Evolutionary conservation across 768 basidiomycete species (phyloP).

Genomic region (Stropharia rugosoannulata): DNA sequence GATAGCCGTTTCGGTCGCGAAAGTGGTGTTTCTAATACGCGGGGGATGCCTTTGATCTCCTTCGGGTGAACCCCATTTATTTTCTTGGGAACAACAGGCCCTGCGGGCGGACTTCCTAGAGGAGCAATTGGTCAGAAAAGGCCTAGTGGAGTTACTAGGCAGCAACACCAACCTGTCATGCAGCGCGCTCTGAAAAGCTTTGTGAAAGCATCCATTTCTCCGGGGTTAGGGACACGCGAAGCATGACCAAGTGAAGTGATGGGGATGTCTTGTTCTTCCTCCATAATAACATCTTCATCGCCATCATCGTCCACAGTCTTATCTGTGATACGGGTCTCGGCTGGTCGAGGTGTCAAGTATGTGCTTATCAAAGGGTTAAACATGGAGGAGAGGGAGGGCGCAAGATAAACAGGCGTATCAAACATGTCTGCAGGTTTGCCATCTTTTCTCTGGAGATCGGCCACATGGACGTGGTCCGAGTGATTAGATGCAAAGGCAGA

Average conservation of each 20-base stretch:
- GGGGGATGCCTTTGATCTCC: conserved; percentile 1
- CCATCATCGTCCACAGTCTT: conserved; percentile 22
- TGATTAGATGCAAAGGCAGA: conserved; percentile 54
- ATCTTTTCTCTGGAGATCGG: conserved; percentile 7
- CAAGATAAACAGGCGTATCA: conserved; percentile 70
- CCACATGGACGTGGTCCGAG: conserved; percentile 23
- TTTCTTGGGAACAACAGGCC: conserved; percentile 16
- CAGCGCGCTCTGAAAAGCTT: conserved; percentile 59
- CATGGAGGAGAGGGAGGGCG: conserved; percentile 70
- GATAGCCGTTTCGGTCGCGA: conserved; percentile 6
- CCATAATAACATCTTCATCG: conserved; percentile 47
- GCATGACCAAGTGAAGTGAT: conserved; percentile 9
- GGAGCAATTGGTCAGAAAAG: not conserved
- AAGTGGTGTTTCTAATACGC: not conserved
- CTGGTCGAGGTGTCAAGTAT: conserved; percentile 29
- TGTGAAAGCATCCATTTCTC: conserved; percentile 60
- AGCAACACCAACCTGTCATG: conserved; percentile 34
- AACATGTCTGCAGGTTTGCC: conserved; percentile 44
- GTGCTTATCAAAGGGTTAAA: conserved; percentile 56
- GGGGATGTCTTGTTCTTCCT: conserved; percentile 30
- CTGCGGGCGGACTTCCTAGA: conserved; percentile 7
- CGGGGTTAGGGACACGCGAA: conserved; percentile 40
- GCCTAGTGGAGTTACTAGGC: not conserved
- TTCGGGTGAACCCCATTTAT: conserved; percentile 6
- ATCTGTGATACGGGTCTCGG: conserved; percentile 3